Conservation (phyloP, 2,329 filamentous ascomycete species). For the Diplodia mutila region DNA sequence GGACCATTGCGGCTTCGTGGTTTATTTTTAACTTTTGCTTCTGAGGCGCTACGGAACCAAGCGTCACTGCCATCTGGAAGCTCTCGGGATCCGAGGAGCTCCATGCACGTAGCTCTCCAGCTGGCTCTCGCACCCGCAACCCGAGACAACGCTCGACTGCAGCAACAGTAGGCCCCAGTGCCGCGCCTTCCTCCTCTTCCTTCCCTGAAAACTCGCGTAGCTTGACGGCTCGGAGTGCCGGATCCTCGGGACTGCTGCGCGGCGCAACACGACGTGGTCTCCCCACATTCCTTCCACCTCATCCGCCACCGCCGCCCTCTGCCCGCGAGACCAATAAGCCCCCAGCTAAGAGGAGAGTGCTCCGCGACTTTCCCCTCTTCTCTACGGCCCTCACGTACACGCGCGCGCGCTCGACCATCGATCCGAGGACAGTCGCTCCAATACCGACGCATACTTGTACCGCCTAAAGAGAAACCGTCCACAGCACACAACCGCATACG, state of each 20-base stretch:
- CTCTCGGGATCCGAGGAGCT: background rate
- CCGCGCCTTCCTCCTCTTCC: background rate
- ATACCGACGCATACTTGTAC: too few species aligned
- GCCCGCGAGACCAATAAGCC: background rate
- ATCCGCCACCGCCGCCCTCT: background rate
- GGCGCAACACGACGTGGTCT: background rate
- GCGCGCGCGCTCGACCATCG: too few species aligned
- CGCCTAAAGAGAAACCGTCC: background rate
- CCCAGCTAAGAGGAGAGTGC: background rate
- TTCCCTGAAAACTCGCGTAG: background rate
- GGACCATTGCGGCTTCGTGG: background rate
- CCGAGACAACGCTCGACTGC: background rate
- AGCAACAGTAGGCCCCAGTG: background rate
- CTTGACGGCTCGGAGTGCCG: background rate
- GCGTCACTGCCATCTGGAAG: background rate
- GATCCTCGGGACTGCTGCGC: background rate
- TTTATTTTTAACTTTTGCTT: background rate
- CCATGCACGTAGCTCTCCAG: background rate
- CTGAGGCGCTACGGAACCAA: background rate
- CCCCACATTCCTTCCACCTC: background rate
- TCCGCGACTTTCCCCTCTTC: background rate
- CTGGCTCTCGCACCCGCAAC: background rate
- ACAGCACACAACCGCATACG: background rate
- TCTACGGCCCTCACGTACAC: background rate
- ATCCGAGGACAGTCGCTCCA: too few species aligned